phyloP scores from a whole-genome alignment of 768 basidiomycete species.

The Podaxis mareebaensis region DNA sequence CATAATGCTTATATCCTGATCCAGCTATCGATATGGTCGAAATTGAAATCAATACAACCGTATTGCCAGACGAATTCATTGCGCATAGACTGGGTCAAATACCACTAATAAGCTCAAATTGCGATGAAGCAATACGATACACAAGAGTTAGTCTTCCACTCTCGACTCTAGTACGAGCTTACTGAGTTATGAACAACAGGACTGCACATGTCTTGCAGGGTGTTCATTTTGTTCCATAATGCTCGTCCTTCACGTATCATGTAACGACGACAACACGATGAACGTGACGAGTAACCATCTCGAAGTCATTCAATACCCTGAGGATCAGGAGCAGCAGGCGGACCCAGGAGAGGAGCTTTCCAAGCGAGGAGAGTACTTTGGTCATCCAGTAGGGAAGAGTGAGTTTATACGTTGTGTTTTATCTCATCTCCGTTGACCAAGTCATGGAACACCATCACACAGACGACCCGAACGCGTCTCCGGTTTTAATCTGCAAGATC shows the following conservation, averaged over 20 bases:
- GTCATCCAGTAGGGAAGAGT: conserved; percentile 86
- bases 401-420: conserved; percentile 23
- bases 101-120: conserved; percentile 84
- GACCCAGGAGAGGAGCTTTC: conserved; percentile 69
- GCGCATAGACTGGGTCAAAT: conserved; percentile 95
- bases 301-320: conserved; percentile 52
- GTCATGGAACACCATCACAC: neutral
- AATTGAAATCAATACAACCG: conserved; percentile 87
- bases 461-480: conserved; percentile 64
- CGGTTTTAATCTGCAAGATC: conserved; percentile 88
- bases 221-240: conserved; percentile 88
- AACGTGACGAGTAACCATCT: conserved; percentile 87
- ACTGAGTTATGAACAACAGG: conserved; percentile 47
- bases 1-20: conserved; percentile 7
- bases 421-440: conserved; percentile 15
- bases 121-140: conserved; percentile 85
- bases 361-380: conserved; percentile 75
- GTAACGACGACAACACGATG: conserved; percentile 73
- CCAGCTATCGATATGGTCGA: conserved; percentile 97
- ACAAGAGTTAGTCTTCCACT: conserved; percentile 53
- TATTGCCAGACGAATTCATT: conserved; percentile 96
- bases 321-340: conserved; percentile 32
- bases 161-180: conserved; percentile 1
- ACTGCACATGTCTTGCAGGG: conserved; percentile 84
- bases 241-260: conserved; percentile 75